Evolutionary conservation across 257 asterid species (phyloP).

Genomic region (Fraxinus excelsior): DNA sequence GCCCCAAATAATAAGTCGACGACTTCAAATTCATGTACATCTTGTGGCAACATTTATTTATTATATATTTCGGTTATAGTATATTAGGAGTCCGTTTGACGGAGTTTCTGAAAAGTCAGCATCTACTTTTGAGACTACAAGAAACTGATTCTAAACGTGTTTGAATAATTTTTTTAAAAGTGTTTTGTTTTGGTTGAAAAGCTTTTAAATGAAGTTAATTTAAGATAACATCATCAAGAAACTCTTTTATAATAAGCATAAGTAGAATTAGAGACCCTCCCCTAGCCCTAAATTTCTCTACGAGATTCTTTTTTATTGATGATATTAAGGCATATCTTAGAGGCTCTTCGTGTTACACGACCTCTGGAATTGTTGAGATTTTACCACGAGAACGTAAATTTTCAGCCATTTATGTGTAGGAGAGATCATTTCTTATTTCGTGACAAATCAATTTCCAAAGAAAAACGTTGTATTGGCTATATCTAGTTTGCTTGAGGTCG

Average conservation of each 20-base stretch:
- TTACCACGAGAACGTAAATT: too few relatives aligned
- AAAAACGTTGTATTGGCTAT: not conserved
- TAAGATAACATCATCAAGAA: too few relatives aligned
- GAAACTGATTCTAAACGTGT: too few relatives aligned
- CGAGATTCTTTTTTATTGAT: not conserved
- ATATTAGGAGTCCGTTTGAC: not conserved
- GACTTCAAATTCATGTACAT: constrained; percentile 45
- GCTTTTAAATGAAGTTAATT: too few relatives aligned
- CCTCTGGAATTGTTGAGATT: too few relatives aligned
- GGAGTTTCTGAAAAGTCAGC: too few relatives aligned
- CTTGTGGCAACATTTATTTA: constrained; percentile 33
- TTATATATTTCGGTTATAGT: constrained; percentile 27
- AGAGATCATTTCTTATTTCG: not conserved
- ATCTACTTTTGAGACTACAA: too few relatives aligned
- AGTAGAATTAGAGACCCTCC: not conserved
- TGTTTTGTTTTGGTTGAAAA: too few relatives aligned
- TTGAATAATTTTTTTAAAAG: too few relatives aligned
- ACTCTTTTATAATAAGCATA: too few relatives aligned
- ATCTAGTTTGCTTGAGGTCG: not conserved
- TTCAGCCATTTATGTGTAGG: not conserved
- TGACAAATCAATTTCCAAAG: not conserved
- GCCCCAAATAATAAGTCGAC: constrained; percentile 43
- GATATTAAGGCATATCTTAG: constrained; percentile 1
- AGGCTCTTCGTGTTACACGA: too few relatives aligned
- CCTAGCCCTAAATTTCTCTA: not conserved